phyloP scores from a whole-genome alignment of 2,329 filamentous ascomycete species.

The Colletotrichum sp. region DNA sequence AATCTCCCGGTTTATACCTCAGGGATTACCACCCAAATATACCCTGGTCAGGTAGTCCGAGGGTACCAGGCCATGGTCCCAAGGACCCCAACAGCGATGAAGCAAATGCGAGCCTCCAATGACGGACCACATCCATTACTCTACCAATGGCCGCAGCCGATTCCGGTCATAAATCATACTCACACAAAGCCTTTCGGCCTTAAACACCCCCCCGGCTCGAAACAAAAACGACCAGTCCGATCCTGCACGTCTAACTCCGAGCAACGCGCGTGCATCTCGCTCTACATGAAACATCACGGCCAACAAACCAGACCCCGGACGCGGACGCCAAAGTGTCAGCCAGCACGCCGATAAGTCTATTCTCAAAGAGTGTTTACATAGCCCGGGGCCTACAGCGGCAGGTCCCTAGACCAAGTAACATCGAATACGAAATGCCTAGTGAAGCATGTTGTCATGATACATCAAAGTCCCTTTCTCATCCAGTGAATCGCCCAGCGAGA shows the following conservation, averaged over 20 bases:
- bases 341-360: background rate
- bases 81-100: background rate
- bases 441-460: background rate
- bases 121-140: background rate
- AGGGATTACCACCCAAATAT: accelerated
- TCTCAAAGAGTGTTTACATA: background rate
- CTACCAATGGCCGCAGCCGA: too few relatives aligned
- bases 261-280: background rate
- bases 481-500: slow-evolving; percentile 6
- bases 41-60: background rate
- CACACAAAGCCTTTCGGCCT: background rate
- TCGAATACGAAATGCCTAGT: background rate
- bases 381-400: background rate
- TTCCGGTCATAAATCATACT: background rate
- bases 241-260: background rate
- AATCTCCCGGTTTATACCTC: background rate
- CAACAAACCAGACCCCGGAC: background rate
- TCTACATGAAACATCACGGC: background rate
- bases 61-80: background rate
- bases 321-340: background rate
- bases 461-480: background rate
- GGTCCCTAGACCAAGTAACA: background rate
- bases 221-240: background rate
- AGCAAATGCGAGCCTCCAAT: background rate
- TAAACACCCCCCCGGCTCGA: background rate